Base-by-base conservation (phyloP, 75 land plant species). In the Picea sitchensis region DNA sequence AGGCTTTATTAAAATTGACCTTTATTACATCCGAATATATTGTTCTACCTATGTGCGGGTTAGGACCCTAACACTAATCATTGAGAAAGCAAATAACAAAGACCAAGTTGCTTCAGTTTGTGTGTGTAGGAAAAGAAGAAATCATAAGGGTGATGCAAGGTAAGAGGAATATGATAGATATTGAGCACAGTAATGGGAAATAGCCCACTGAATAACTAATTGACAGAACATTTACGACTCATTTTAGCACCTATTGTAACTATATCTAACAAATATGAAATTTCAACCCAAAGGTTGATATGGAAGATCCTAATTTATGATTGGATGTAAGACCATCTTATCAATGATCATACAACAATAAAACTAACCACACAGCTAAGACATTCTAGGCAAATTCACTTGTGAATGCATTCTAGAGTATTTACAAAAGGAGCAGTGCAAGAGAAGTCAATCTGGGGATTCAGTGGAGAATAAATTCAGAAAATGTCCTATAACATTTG, bases 321-420 rank as follows among this genome's bases (percentile, higher is more conserved):
- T 34, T 67, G 20, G 44, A 32, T 15, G 15, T 17, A 4, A 34
- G 2, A 34, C 41, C 41, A 34, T 13, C 20, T 26, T 67, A 67
- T 4, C 56, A 51, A 51, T 1, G 1, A 51, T 51, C 44, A 67
- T 17, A 65, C 71, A 67, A 9, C 3, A 32, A 67, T 26, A 0
- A 34, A 67, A 67, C 41, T 67, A 18, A 36, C 44, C 41, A 67
- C 32, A 17, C 71, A 34, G 38, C 20, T 67, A 34, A 14, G 6
- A 38, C 4, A 67, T 36, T 17, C 41, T 36, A 32, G 71, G 7
- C 41, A 65, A 65, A 32, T 4, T 14, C 17, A 21, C 17, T 7
- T 65, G 32, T 65, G 36, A 34, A 65, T 65, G 15, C 71, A 67
- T 67, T 36, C 71, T 67, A 67, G 44, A 67, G 71, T 34, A 34